Base-by-base conservation (phyloP, 2,329 filamentous ascomycete genomes). In the Aspergillus sp. region DNA sequence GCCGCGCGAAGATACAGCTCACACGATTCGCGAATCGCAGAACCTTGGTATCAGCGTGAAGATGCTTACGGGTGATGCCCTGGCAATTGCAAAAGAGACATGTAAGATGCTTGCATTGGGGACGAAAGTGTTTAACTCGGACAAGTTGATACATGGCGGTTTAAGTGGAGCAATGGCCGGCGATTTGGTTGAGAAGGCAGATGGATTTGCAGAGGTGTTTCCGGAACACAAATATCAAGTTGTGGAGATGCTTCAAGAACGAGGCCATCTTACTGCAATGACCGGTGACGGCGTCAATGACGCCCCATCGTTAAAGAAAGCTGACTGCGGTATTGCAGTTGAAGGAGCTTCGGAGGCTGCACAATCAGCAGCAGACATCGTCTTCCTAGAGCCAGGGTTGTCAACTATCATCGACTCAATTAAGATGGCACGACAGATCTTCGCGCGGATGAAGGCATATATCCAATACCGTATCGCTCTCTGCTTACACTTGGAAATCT, bases 31-130 rank as follows among this genome's bases (percentile, higher is more conserved):
- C 65, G 88, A 91, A 78, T 88, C 89, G 57, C 86, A 90, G 71
- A 84, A 88, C 68, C 84, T 91, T 49, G 89, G 89, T 76, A 87
- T 91, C 27, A 87, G 85, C 60, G 88, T 91, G 61, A 91, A 91
- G 81, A 91, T 91, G 89, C 80, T 91, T 72, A 91, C 89, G 72
- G 89, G 89, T 80, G 89, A 91, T 73, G 89, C 89, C 58, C 87
- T 90, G 67, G 88, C 89, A 62, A 91, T 91, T 66, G 89, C 89
- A 50, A 90, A 90, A 77, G 89, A 91, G 77, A 91, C 89, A 59
- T 91, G 89, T 82, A 90, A 90, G 77, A 90, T 91, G 86, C 81
- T 91, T 66, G 86, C 88, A 59, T 82, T 91, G 54, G 89, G 89
- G 57, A 90, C 88, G 64, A 91, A 91, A 79, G 88, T 91, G 60